Evolutionary conservation across 1,284 basidiomycete species (phyloP), one percentile per base, ranked within the genome.

Genomic region (Papiliotrema fonsecae): DNA sequence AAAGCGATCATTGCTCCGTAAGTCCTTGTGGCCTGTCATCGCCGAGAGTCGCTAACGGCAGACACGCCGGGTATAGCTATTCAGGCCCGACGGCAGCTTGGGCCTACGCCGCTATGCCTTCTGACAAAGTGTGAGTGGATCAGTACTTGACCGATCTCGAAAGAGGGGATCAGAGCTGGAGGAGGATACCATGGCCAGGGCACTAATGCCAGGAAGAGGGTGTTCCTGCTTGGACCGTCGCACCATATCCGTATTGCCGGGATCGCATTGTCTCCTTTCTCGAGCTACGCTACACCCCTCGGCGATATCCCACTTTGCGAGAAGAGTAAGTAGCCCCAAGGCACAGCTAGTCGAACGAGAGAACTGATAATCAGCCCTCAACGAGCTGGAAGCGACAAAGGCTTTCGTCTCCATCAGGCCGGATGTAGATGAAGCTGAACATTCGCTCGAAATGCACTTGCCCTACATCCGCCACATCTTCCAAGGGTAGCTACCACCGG

Each of bases 1-100:
- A 94, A 89, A 72, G 94, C 92, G 9, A 81, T 98, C 66, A 96
- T 99, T 50, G 93, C 86, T n/a, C 96, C 96, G 90, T 94, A 61
- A 58, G 85, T 22, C 28, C 6, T n/a, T 5, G 6, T 24, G 25
- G 30, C 9, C 24, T 27, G 25, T 14, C 22, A 6, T 26, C 14
- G n/a, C n/a, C 11, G 30, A 11, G 27, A n/a, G n/a, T n/a, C n/a
- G 30, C 44, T 50, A 42, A 55, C 32, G n/a, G 16, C 62, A 94
- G 92, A 3, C 96, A 99, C 72, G 96, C 96, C 1, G 96, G 96
- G 4, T 97, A 94, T 73, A 81, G 84, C 2, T 98, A 97, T 72
- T 97, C 92, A 49, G 96, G 96, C 22, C 84, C 84, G 6, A 80
- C 92, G 2, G 94, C 96, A 1, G 96, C 92, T 1, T 97, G 89